A percentile compares a stretch with the other conserved stretches of the same genome.
Evolutionary conservation across 139 green algal genomes (phyloP).

Genomic region (Chlorella sp.): DNA sequence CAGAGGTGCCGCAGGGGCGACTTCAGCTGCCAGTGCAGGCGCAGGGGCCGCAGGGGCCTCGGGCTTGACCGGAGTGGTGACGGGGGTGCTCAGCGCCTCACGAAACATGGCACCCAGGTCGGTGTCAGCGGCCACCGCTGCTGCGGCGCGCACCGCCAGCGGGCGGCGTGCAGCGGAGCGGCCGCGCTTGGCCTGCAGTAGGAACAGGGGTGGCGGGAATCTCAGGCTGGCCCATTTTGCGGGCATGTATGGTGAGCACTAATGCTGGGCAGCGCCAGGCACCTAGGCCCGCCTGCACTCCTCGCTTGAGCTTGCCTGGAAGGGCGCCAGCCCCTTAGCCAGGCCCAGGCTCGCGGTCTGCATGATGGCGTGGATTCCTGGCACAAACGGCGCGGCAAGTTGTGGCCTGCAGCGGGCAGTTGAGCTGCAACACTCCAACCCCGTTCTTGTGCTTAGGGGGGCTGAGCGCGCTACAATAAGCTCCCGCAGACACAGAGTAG

Average conservation of each 20-base stretch:
- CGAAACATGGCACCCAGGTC: constrained; percentile 16
- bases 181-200: neutral
- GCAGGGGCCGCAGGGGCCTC: neutral
- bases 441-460: no score
- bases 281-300: no score
- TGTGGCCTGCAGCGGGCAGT: neutral
- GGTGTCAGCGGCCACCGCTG: neutral
- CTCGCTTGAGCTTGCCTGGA: neutral
- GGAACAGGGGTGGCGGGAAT: no score
- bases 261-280: no score
- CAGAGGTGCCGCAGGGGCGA: neutral
- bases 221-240: no score
- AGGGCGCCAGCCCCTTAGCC: neutral
- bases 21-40: neutral
- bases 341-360: neutral
- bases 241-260: no score
- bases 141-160: neutral
- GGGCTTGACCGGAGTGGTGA: neutral
- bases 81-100: constrained; percentile 10
- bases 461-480: no score
- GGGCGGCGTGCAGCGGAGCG: neutral
- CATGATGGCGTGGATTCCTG: neutral
- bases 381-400: neutral
- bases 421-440: no score
- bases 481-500: no score